Conservation (phyloP, 192 early-diverging fungal species). For the Coemansia javaensis region DNA sequence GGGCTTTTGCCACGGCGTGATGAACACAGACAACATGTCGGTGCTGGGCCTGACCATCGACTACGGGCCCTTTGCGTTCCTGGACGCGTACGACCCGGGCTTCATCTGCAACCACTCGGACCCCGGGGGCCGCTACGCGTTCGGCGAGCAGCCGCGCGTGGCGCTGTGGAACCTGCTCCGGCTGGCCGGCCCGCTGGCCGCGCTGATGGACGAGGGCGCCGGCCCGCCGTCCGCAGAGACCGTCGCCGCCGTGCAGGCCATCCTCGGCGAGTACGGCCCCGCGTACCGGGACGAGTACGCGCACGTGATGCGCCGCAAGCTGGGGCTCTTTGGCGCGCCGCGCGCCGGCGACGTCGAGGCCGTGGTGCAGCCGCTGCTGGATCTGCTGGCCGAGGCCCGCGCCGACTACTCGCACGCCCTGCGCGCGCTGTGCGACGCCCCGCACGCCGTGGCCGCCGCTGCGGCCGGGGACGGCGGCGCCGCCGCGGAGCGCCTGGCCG, state of each 20-base stretch:
- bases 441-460: conserved; percentile 14
- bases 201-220: conserved; percentile 62
- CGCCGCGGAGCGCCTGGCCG: conserved; percentile 10
- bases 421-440: conserved; percentile 58
- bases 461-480: conserved; percentile 7
- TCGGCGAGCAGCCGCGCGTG: conserved; percentile 72
- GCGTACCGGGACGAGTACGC: conserved; percentile 49
- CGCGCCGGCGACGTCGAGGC: conserved; percentile 53
- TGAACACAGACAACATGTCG: conserved; percentile 94
- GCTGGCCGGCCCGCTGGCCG: conserved; percentile 62
- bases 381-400: conserved; percentile 57
- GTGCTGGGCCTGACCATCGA: conserved; percentile 79
- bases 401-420: conserved; percentile 77
- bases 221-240: conserved; percentile 26
- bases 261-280: conserved; percentile 52
- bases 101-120: conserved; percentile 83
- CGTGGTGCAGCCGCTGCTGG: conserved; percentile 63
- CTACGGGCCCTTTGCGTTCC: conserved; percentile 81
- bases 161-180: conserved; percentile 75
- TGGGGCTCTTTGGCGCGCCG: conserved; percentile 38
- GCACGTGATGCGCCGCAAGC: conserved; percentile 59
- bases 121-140: conserved; percentile 65
- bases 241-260: conserved; percentile 31
- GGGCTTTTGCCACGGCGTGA: conserved; percentile 80
- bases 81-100: conserved; percentile 76